Conservation (phyloP, 2,329 filamentous ascomycete species). For the Akanthomyces dipterigenus region DNA sequence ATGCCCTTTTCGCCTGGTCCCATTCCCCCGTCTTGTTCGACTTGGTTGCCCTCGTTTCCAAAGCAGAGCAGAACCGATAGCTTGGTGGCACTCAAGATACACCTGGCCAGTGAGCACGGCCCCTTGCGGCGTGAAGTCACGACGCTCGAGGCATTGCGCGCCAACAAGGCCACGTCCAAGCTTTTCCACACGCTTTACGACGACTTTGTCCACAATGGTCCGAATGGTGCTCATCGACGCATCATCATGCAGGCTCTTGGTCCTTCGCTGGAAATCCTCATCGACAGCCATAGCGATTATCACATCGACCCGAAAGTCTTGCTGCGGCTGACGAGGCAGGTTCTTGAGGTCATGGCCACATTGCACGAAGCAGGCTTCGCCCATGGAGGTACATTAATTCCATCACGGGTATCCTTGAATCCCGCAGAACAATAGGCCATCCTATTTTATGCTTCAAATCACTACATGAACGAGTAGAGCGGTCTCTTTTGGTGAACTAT, state of each 20-base stretch:
- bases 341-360: conserved; percentile 21
- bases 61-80: background rate
- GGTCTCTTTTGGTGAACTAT: too few relatives aligned
- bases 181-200: background rate
- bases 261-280: conserved; percentile 21
- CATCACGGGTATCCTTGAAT: too few relatives aligned
- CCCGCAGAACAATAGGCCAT: background rate
- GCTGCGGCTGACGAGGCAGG: conserved; percentile 22
- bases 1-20: background rate
- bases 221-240: conserved; percentile 27
- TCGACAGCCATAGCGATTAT: conserved; percentile 17
- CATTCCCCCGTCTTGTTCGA: background rate
- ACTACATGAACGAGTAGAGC: background rate
- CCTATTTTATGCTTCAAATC: background rate
- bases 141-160: background rate
- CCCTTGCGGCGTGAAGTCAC: background rate
- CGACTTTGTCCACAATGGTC: conserved; percentile 9
- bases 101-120: too few relatives aligned
- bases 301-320: conserved; percentile 19
- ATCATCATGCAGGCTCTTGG: conserved; percentile 28
- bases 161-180: background rate
- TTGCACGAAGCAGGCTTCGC: conserved; percentile 23
- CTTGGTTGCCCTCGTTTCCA: background rate
- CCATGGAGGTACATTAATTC: conserved; percentile 21
- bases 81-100: background rate